Evolutionary conservation across 192 early-diverging fungal genomes (phyloP).

Genomic region (Coemansia sp.): DNA sequence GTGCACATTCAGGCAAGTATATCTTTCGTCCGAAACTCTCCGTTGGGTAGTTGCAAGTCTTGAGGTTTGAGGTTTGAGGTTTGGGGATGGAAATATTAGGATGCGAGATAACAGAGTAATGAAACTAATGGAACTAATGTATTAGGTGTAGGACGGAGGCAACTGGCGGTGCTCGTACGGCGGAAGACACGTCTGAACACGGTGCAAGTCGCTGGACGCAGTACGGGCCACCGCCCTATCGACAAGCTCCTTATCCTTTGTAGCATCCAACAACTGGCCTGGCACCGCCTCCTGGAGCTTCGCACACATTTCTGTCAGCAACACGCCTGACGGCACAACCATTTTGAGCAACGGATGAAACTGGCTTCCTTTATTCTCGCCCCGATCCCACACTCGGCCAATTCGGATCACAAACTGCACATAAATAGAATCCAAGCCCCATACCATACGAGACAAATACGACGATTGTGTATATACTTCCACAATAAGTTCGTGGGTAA

Average conservation of each 20-base stretch:
- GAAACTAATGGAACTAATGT: too few species aligned
- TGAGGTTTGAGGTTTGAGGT: too few species aligned
- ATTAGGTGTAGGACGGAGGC: too few species aligned
- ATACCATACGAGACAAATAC: slow-evolving; percentile 13
- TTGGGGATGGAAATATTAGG: too few species aligned
- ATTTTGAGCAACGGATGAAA: slow-evolving; percentile 46
- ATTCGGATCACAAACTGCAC: slow-evolving; percentile 48
- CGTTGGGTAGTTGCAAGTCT: too few species aligned
- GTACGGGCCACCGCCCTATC: slow-evolving; percentile 16
- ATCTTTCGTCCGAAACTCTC: too few species aligned
- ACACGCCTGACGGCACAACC: slow-evolving; percentile 39
- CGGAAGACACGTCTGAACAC: too few species aligned
- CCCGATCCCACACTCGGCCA: slow-evolving; percentile 36
- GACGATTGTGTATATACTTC: slow-evolving; percentile 42
- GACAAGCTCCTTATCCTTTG: slow-evolving; percentile 19
- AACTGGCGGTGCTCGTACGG: too few species aligned
- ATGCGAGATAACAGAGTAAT: too few species aligned
- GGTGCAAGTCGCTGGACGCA: too few species aligned
- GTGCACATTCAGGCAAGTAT: too few species aligned
- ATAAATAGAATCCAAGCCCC: slow-evolving; percentile 14
- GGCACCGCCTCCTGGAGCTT: slow-evolving; percentile 16
- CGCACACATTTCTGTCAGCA: slow-evolving; percentile 21
- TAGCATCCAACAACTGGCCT: slow-evolving; percentile 17
- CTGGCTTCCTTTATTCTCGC: slow-evolving; percentile 1
- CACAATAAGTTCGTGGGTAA: slow-evolving; percentile 37